Conservation (phyloP, 805 yeast genomes). For the Hanseniaspora taiwanica region DNA sequence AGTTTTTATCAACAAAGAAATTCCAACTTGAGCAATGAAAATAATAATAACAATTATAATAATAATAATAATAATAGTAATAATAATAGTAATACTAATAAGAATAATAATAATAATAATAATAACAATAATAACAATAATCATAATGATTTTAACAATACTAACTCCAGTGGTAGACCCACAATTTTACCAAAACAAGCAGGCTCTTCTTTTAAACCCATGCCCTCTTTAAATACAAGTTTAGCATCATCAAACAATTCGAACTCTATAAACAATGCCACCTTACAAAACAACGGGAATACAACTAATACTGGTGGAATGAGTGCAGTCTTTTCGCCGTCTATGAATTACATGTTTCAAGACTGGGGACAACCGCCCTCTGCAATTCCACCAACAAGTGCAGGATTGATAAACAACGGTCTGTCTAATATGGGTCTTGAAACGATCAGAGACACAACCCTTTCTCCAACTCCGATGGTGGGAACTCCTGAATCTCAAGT, state of each 20-base stretch:
- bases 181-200: background rate
- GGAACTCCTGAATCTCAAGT: too few relatives aligned
- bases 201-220: too few relatives aligned
- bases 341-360: background rate
- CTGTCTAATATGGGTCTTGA: too few relatives aligned
- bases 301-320: background rate
- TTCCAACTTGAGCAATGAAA: too few relatives aligned
- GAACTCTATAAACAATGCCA: background rate
- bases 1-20: too few relatives aligned
- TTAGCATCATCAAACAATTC: too few relatives aligned
- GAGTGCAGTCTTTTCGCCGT: background rate
- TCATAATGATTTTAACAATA: background rate
- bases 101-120: background rate
- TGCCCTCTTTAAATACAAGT: too few relatives aligned
- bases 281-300: background rate
- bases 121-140: background rate
- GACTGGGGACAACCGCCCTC: constrained; percentile 1
- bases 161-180: background rate
- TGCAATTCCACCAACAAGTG: background rate
- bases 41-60: too few relatives aligned
- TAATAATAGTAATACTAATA: too few relatives aligned
- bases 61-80: too few relatives aligned
- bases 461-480: background rate
- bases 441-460: too few relatives aligned
- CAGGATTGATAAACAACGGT: too few relatives aligned